Evolutionary conservation across 169 alveolate species (phyloP).

Genomic region (Plasmodium yoelii): DNA sequence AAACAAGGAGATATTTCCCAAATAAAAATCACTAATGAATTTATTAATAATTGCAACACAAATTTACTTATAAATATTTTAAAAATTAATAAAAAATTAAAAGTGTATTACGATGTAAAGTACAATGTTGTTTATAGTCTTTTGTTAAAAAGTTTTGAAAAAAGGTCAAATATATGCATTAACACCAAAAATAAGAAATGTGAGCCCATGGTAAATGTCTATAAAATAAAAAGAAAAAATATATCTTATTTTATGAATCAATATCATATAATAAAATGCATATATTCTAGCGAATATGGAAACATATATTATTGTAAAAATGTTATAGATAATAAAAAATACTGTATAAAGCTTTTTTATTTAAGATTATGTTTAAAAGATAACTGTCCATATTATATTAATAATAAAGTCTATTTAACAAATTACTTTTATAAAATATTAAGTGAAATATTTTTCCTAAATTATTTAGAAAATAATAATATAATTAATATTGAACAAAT

Average conservation of each 20-base stretch:
- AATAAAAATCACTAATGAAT: conserved; percentile 33
- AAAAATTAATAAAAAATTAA: conserved; percentile 53
- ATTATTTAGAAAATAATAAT: conserved; percentile 45
- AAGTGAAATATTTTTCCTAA: conserved; percentile 58
- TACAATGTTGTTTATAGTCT: conserved; percentile 47
- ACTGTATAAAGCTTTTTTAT: conserved; percentile 53
- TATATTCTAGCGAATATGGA: conserved; percentile 40
- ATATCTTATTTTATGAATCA: conserved; percentile 54
- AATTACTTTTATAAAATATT: conserved; percentile 51
- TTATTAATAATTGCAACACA: conserved; percentile 21
- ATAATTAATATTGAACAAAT: conserved; percentile 55
- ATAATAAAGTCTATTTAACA: conserved; percentile 42
- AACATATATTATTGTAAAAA: conserved; percentile 47
- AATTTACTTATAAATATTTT: conserved; percentile 38
- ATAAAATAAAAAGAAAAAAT: conserved; percentile 61
- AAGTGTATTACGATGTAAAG: conserved; percentile 49
- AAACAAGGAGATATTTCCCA: background rate
- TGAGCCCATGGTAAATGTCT: conserved; percentile 4
- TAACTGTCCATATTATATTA: conserved; percentile 51
- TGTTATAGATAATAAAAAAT: conserved; percentile 50
- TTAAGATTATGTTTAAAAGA: conserved; percentile 41
- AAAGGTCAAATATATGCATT: conserved; percentile 9
- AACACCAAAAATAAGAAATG: background rate
- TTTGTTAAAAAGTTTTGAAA: conserved; percentile 10
- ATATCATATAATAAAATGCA: conserved; percentile 52